Evolutionary conservation across 2,329 filamentous ascomycete genomes (phyloP), one percentile per base, ranked within the genome.

Genomic region (Pseudohalonectria lignicola): DNA sequence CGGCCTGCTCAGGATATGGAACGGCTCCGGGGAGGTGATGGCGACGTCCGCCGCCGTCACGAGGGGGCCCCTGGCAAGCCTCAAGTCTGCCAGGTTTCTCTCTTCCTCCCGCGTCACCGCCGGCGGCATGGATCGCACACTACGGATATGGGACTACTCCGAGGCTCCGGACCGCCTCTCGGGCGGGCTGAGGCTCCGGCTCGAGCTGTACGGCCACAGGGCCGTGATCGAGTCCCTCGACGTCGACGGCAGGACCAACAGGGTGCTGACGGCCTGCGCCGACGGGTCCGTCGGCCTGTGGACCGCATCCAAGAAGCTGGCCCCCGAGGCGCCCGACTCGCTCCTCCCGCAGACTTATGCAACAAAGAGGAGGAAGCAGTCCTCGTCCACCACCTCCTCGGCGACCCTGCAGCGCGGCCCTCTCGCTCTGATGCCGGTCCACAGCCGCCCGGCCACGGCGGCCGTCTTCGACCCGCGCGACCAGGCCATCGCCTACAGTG

Each of bases 271-370:
- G 34, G 87, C 86, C 33, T 93, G 86, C 0, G 71, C 80, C 43
- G 92, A 96, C 58, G 79, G 86, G 52, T 76, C 68, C 37, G 66
- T 98, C 48, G 88, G 86, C n/a, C 65, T 96, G 41, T 98, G 93
- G 87, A 84, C 83, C 11, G 81, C 82, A 1, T 81, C 78, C 47
- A 86, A 88, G 57, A 71, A 79, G 23, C 77, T 82, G 25, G 80
- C 81, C 13, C 86, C 88, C 2, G 69, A 78, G 10, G 85, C 85
- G 7, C 81, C 86, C 11, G 65, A 79, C 26, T 66, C 68, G 31
- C 70, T 86, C 29, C 67, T 93, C 4, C 80, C 85, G 9, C 74
- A 75, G 31, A 74, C 74, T 21, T 73, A 77, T 47, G 67, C 68
- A 29, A 71, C 78, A 45, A 95, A 96, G 66, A 78, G 85, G 42